Base-by-base conservation (phyloP, 1,284 basidiomycete species). In the Papiliotrema fonsecae region DNA sequence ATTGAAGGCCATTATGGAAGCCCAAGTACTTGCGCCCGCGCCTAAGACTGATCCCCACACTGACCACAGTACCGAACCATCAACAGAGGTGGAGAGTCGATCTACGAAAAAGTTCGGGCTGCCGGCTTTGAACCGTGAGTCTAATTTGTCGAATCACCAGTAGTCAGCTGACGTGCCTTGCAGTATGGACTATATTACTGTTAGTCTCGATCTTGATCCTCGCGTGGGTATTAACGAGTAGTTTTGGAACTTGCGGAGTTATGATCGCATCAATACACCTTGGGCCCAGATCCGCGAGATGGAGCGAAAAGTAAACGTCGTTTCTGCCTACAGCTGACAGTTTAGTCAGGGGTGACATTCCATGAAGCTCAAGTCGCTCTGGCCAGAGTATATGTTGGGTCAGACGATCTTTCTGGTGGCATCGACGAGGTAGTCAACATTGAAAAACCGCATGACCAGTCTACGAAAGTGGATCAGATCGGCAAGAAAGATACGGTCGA, bases 171-270 rank as follows among this genome's bases (percentile, higher is more conserved):
- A 45, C 16, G 2, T 39, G 18, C 25, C 7, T 31, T 31, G 9
- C 7, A 55, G 54, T 10, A 65, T 60, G 49, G 58, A 57, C 25
- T 55, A 53, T 56, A 89, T 88, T 37, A 69, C 78, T 67, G 84
- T 63, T 27, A 43, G 61, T 42, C 11, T 21, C n/a, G 21, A 18
- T 27, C 11, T 30, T 16, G 42, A n/a, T 19, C n/a, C 30, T 2
- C 24, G 11, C 10, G 7, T 9, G 6, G 7, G 26, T 31, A 31
- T 86, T 55, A 88, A 85, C 68, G 86, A 88, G 57, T 80, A 85
- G 18, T 89, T 94, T 78, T 96, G 87, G 75, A 89, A 96, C 71
- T 77, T 97, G 28, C 81, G 92, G 35, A 78, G 84, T 2, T 96
- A 93, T 69, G 93, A 97, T 67, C 80, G 92, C 26, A 89, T 97